Base-by-base conservation (phyloP, 306 rosid species). In the Betula pendula region DNA sequence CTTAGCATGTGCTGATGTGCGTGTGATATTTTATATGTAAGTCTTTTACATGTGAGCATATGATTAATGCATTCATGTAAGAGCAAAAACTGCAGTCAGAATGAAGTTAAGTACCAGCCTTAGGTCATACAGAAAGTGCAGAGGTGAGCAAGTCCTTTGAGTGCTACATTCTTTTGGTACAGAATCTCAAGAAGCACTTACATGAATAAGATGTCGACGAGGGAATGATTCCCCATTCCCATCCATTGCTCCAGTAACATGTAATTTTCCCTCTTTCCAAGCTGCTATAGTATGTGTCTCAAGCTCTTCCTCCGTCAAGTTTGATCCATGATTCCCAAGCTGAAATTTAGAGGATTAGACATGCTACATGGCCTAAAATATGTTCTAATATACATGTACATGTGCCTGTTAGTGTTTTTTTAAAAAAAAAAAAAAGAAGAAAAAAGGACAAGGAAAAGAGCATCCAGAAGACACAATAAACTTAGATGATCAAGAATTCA, bases 251-350 rank as follows among this genome's bases (percentile, higher is more conserved):
- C 87, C 70, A 42, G 43, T 73, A 49, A 71, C 85, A 55, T 78
- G 85, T 62, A 82, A 70, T 73, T 93, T 93, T 19, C 88, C 93
- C 82, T 82, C 93, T 87, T 93, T 93, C 98, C 98, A 93, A 35
- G 93, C 96, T 29, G 89, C 90, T 78, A 93, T 84, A 58, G 98
- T 91, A 87, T 91, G 96, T 75, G 88, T 93, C 80, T 91, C 95
- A 44, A 93, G 93, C 85, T 93, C 87, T 81, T 93, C 96, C 86
- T 91, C 96, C 2, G 96, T 85, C 87, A 93, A 78, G 82, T 82
- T 85, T 83, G 96, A 84, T 69, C 93, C 97, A 85, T 80, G 95
- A 76, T 77, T 89, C 71, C 96, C 92, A 83, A 93, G 89, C 98
- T 93, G 83, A 75, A 87, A 89, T 81, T 66, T 12, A 73, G 38